Percentiles rank a stretch among this genome's conserved stretches.
These are phyloP conservation scores for Ballota nigra DNA, from an alignment of 257 asterid species.

Conservation along the genomic window DNA sequence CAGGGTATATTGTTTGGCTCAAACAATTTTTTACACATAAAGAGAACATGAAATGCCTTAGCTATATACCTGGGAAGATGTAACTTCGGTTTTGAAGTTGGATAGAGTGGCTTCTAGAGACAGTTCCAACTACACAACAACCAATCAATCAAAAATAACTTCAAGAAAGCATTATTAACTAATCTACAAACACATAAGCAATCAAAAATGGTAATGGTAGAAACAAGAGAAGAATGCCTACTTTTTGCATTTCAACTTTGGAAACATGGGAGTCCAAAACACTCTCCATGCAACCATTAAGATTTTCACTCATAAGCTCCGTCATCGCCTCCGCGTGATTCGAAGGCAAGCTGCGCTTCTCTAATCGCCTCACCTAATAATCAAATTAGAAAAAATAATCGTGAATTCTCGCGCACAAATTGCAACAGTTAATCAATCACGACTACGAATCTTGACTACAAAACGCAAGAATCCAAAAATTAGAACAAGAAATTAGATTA, in stretches of 20 bases:
- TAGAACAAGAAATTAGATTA: not conserved
- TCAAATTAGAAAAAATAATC: not conserved
- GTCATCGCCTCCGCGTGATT: slow-evolving; percentile 92
- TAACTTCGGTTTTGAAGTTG: slow-evolving; percentile 78
- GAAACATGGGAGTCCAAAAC: slow-evolving; percentile 76
- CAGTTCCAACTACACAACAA: slow-evolving; percentile 68
- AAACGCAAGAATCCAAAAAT: not conserved
- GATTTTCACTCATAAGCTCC: slow-evolving; percentile 60
- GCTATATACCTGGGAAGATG: slow-evolving; percentile 74
- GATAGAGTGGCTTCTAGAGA: slow-evolving; percentile 71
- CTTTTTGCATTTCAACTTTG: slow-evolving; percentile 76
- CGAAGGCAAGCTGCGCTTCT: slow-evolving; percentile 76
- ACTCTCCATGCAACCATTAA: slow-evolving; percentile 73
- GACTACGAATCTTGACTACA: not conserved
- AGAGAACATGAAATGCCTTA: not conserved
- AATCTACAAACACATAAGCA: not conserved
- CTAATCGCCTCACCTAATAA: slow-evolving; percentile 75
- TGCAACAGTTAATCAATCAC: not conserved
- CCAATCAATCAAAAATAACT: no score
- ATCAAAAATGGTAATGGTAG: not conserved
- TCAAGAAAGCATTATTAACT: not conserved
- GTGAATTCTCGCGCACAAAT: not conserved
- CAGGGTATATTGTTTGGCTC: not conserved
- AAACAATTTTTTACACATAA: slow-evolving; percentile 3
- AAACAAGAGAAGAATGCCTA: slow-evolving; percentile 11